Percentiles rank a stretch among this genome's conserved stretches.
Evolutionary conservation across 78 protist genomes (phyloP).

Genomic region (Dictyostelium capitatum): DNA sequence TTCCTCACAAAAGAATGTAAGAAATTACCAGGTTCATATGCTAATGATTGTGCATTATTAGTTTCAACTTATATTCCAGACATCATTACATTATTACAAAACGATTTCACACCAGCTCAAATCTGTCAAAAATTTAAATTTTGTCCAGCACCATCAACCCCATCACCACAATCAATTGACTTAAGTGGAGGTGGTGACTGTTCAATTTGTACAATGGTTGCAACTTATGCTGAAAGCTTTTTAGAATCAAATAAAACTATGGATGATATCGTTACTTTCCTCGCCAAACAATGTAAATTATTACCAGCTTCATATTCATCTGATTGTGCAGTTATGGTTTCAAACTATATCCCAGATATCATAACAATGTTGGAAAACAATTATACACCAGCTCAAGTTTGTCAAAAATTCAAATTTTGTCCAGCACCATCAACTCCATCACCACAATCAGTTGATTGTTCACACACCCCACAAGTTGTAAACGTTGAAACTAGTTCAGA

Average conservation of each 20-base stretch:
- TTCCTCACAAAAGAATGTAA: constrained; percentile 8
- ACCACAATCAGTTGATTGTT: neutral
- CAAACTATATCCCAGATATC: constrained; percentile 2
- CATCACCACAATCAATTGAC: neutral
- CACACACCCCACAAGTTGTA: neutral
- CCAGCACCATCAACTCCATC: neutral
- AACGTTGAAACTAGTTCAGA: no score
- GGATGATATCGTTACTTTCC: neutral
- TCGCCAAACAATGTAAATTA: no score
- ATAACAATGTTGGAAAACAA: neutral
- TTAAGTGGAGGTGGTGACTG: neutral
- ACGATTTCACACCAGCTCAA: neutral
- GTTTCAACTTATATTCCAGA: neutral
- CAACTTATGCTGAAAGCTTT: constrained; percentile 7
- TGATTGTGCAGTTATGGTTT: neutral
- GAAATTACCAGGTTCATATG: neutral
- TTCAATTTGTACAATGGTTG: neutral
- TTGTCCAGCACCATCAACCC: constrained; percentile 3
- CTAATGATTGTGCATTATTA: neutral
- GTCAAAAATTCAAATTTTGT: constrained; percentile 1
- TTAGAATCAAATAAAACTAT: neutral
- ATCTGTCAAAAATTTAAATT: neutral
- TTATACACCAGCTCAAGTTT: neutral
- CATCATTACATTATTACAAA: neutral
- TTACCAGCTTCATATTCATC: no score